Evolutionary conservation across 139 green algal genomes (phyloP).

Genomic region (Limnomonas spitsbergensis): DNA sequence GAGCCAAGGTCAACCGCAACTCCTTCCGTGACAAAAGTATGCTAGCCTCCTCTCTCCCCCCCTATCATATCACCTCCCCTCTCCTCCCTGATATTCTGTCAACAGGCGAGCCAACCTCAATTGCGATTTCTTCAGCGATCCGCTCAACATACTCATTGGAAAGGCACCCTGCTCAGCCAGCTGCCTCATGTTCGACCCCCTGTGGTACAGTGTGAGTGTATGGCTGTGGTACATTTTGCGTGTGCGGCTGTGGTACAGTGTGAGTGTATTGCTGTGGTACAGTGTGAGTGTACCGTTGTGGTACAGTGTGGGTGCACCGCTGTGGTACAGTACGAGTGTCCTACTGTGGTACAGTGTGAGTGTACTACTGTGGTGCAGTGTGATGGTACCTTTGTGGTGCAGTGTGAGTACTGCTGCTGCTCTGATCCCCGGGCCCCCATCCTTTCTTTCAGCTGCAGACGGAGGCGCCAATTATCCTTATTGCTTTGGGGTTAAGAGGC

Average conservation of each 20-base stretch:
- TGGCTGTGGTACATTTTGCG: neutral
- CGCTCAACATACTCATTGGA: constrained; percentile 43
- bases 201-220: constrained; percentile 65
- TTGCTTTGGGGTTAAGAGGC: too few relatives aligned
- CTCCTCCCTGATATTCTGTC: too few relatives aligned
- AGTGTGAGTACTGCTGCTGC: too few relatives aligned
- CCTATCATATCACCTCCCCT: too few relatives aligned
- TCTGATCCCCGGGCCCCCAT: too few relatives aligned
- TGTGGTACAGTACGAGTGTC: neutral
- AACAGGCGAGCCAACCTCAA: constrained; percentile 62
- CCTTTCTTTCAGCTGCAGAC: too few relatives aligned
- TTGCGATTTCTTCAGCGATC: constrained; percentile 60
- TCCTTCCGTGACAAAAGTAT: too few relatives aligned
- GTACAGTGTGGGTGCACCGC: constrained; percentile 56
- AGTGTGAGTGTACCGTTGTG: constrained; percentile 32
- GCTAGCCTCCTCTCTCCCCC: too few relatives aligned
- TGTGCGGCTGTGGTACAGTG: constrained; percentile 61
- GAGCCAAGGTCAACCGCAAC: too few relatives aligned
- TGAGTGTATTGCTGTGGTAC: constrained; percentile 27
- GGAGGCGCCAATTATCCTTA: too few relatives aligned
- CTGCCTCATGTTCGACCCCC: constrained; percentile 66
- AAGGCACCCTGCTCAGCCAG: constrained; percentile 53
- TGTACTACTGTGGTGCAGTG: neutral
- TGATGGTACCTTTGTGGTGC: neutral
- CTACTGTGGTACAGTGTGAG: constrained; percentile 66